Conservation (phyloP, 257 asterid genomes). For the Paraleonurus japonicus region DNA sequence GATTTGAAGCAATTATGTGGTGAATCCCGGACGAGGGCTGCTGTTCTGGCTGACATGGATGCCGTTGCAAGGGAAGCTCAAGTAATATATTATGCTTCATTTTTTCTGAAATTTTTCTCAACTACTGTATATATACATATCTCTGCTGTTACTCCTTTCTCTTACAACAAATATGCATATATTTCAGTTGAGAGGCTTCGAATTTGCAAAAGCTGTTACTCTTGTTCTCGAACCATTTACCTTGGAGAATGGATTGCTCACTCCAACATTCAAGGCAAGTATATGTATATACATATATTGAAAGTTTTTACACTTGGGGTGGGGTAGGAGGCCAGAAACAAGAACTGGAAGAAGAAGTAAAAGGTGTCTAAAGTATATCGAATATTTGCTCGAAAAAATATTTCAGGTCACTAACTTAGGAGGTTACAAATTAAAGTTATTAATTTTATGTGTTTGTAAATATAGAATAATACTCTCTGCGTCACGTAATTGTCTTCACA, state of each 20-base stretch:
- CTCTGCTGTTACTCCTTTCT: not conserved
- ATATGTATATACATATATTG: too few relatives aligned
- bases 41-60: slow-evolving; percentile 75
- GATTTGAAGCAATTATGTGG: slow-evolving; percentile 48
- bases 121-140: too few relatives aligned
- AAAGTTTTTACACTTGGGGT: too few relatives aligned
- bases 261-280: slow-evolving; percentile 78
- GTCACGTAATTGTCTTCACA: too few relatives aligned
- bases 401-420: too few relatives aligned
- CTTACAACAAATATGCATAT: not conserved
- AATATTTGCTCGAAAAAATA: not conserved
- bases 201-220: slow-evolving; percentile 68
- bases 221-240: slow-evolving; percentile 66
- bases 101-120: not conserved
- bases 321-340: too few relatives aligned
- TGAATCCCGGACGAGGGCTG: slow-evolving; percentile 52
- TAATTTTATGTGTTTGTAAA: too few relatives aligned
- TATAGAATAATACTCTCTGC: too few relatives aligned
- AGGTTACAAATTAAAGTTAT: too few relatives aligned
- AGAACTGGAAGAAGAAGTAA: not conserved
- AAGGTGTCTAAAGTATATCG: too few relatives aligned
- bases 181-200: slow-evolving; percentile 75
- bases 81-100: slow-evolving; percentile 33
- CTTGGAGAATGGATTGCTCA: slow-evolving; percentile 65
- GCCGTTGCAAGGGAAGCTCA: slow-evolving; percentile 64